phyloP scores from a whole-genome alignment of 441 rosid species.

The Erodium texanum region DNA sequence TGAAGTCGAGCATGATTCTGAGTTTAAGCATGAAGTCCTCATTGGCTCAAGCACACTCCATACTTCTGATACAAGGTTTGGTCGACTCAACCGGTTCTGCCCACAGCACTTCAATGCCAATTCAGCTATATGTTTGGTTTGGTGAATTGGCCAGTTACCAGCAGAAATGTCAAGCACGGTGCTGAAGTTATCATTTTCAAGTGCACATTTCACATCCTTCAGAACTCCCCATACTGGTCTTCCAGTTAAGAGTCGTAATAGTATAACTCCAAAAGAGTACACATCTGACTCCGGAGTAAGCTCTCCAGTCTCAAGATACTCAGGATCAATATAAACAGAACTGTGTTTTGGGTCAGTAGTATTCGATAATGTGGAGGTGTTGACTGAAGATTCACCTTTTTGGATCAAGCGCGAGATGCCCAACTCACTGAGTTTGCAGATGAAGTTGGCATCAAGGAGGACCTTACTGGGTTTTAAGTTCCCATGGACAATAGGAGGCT shows the following conservation, averaged over 20 bases:
- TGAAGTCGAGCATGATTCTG: slow-evolving; percentile 24
- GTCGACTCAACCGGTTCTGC: slow-evolving; percentile 36
- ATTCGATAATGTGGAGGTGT: slow-evolving; percentile 4
- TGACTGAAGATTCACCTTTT: slow-evolving; percentile 16
- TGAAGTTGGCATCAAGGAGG: slow-evolving; percentile 62
- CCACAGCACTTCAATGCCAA: slow-evolving; percentile 67
- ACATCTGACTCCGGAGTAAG: slow-evolving; percentile 61
- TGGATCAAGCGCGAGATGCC: slow-evolving; percentile 51
- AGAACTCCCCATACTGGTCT: slow-evolving; percentile 40
- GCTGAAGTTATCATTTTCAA: slow-evolving; percentile 49
- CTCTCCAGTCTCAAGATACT: slow-evolving; percentile 38
- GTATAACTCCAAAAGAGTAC: slow-evolving; percentile 68
- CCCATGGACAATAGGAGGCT: slow-evolving; percentile 69
- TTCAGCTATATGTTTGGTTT: slow-evolving; percentile 44
- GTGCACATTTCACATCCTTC: slow-evolving; percentile 53
- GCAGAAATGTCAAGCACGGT: slow-evolving; percentile 57
- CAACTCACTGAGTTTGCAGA: slow-evolving; percentile 52
- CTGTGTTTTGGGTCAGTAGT: slow-evolving; percentile 14
- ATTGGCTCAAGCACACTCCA: slow-evolving; percentile 43
- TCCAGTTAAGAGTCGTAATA: slow-evolving; percentile 64
- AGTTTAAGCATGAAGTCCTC: slow-evolving; percentile 28
- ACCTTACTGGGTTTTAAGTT: slow-evolving; percentile 72
- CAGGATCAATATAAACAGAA: slow-evolving; percentile 43
- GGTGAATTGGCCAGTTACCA: slow-evolving; percentile 70
- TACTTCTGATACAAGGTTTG: slow-evolving; percentile 49